Evolutionary conservation across 108 stramenopile genomes (phyloP), one percentile per base, ranked within the genome.

Genomic region (Nitzschia palea): DNA sequence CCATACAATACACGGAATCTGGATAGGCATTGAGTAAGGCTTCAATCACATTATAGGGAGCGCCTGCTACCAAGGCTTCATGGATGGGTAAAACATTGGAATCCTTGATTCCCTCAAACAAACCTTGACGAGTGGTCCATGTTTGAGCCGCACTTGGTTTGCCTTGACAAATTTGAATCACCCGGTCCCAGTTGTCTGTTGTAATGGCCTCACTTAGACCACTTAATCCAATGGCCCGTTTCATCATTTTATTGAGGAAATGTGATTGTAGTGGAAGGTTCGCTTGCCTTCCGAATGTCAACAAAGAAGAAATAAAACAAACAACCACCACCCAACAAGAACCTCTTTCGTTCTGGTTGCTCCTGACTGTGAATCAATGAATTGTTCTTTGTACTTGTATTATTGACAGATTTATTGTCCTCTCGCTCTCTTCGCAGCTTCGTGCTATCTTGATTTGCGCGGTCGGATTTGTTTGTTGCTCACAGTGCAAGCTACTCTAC

Each of bases 71-170:
- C 23, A 72, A 42, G 15, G 85, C 85, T 69, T 85, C 81, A 53
- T 89, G 88, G 44, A 89, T 75, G 35, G 88, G 88, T 20, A 89
- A 66, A 6, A 86, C 83, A 27, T 73, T 75, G 10, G 79, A 62
- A 31, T 69, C 74, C 25, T 81, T 79, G 48, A 80, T 82, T 14
- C 88, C 88, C 37, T 89, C 88, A 56, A 84, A 86, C 28, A 89
- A 83, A 1, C 88, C 85, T n/a, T 73, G 78, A 26, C 78, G 59
- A 35, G 63, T 68, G 9, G 64, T 73, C 78, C 78, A 79, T 17
- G 58, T 62, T 43, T 71, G 62, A 4, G 80, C 71, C 15, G 55
- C 37, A 36, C 23, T 29, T 4, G 75, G 68, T 29, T 59, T 42
- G 12, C 31, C 18, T 50, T 70, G 65, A 43, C 66, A 73, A 35